phyloP scores from a whole-genome alignment of 2,329 filamentous ascomycete genomes.

The Emericellopsis cladophorae region DNA sequence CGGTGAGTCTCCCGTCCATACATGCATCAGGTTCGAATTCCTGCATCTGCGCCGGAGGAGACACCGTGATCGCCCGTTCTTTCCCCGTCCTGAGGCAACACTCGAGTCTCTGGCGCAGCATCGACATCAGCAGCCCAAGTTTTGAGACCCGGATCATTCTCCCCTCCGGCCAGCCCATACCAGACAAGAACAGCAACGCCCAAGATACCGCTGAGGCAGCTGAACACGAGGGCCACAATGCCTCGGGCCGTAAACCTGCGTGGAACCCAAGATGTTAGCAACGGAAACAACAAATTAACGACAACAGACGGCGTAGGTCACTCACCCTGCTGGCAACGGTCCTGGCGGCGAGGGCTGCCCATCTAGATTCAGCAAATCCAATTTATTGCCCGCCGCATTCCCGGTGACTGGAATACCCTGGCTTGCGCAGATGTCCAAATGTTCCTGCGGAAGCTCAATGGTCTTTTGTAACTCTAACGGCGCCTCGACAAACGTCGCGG shows the following conservation, averaged over 20 bases:
- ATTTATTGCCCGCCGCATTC: conserved; percentile 64
- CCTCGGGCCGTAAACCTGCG: conserved; percentile 53
- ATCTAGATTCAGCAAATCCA: conserved; percentile 47
- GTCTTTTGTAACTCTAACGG: conserved; percentile 48
- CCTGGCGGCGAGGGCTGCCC: conserved; percentile 45
- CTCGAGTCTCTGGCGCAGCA: no score
- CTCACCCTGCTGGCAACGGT: conserved; percentile 48
- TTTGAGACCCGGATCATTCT: no score
- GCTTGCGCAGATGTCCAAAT: conserved; percentile 44
- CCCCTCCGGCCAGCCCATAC: conserved; percentile 36
- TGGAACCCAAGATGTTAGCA: conserved; percentile 2
- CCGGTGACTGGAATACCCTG: conserved; percentile 39
- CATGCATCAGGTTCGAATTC: no score
- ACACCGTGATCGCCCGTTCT: no score
- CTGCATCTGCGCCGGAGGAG: no score
- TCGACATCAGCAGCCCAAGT: no score
- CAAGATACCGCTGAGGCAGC: conserved; percentile 52
- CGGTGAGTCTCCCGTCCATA: no score
- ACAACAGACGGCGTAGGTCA: conserved; percentile 3
- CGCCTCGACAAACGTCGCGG: conserved; percentile 51
- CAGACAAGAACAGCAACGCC: conserved; percentile 55
- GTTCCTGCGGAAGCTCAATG: conserved; percentile 45
- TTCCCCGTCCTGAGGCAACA: no score
- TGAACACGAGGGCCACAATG: conserved; percentile 64
- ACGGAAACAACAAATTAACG: background rate